These are phyloP conservation scores for Mycena pura DNA, from an alignment of 768 basidiomycete species.

Conservation along the genomic window DNA sequence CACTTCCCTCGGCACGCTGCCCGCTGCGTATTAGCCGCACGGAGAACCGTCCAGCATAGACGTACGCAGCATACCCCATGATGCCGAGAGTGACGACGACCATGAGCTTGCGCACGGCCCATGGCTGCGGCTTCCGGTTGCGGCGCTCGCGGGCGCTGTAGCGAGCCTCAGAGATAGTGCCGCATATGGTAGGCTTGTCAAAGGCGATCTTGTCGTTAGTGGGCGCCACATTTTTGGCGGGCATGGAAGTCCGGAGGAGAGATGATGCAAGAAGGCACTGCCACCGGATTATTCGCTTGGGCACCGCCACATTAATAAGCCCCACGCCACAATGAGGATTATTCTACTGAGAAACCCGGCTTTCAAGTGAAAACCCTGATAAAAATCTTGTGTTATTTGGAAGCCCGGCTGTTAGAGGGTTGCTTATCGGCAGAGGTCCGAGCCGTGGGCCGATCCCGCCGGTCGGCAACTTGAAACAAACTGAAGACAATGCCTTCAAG, in stretches of 20 bases:
- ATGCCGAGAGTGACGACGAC: slow-evolving; percentile 65
- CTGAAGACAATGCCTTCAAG: too few relatives aligned
- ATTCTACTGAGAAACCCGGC: too few relatives aligned
- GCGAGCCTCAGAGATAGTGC: slow-evolving; percentile 58
- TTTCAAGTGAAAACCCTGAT: too few relatives aligned
- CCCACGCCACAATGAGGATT: too few relatives aligned
- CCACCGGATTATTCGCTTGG: too few relatives aligned
- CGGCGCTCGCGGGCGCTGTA: slow-evolving; percentile 47
- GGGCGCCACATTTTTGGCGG: slow-evolving; percentile 2
- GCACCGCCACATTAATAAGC: too few relatives aligned
- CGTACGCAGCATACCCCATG: slow-evolving; percentile 75
- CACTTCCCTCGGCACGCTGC: slow-evolving; percentile 66
- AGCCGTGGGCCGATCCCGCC: too few relatives aligned
- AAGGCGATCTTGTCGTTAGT: neutral
- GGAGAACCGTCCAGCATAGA: slow-evolving; percentile 77
- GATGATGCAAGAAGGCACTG: too few relatives aligned
- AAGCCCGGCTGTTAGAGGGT: too few relatives aligned
- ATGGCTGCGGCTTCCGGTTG: slow-evolving; percentile 65
- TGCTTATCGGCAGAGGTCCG: too few relatives aligned
- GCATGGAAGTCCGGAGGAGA: neutral
- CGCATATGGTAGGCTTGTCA: slow-evolving; percentile 47
- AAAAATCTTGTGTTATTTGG: too few relatives aligned
- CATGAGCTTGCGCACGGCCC: slow-evolving; percentile 75
- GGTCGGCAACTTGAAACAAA: too few relatives aligned
- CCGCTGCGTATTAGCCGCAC: slow-evolving; percentile 70